phyloP scores from a whole-genome alignment of 2,329 filamentous ascomycete genomes.

The Trichoderma semiorbis region DNA sequence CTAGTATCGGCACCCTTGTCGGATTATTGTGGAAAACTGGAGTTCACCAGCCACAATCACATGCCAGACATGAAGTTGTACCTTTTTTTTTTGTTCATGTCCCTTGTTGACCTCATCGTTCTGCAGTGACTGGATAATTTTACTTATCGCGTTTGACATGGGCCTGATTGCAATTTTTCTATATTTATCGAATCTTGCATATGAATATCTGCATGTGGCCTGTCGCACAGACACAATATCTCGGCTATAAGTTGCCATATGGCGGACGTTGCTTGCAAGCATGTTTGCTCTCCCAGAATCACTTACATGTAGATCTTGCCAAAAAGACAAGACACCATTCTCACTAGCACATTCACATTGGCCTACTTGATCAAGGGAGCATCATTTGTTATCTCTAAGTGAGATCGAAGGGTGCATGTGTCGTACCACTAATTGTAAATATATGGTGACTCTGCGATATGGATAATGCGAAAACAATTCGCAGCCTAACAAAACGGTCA shows the following conservation, averaged over 20 bases:
- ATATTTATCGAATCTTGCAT: background rate
- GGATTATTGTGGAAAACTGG: slow-evolving; percentile 8
- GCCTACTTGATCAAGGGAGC: background rate
- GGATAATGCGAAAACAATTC: background rate
- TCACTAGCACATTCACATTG: too few species aligned
- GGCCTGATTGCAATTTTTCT: background rate
- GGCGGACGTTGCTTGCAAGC: background rate
- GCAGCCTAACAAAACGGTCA: background rate
- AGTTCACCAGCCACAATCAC: slow-evolving; percentile 32
- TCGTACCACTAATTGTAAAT: background rate
- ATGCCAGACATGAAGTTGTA: slow-evolving; percentile 24
- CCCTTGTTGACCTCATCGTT: background rate
- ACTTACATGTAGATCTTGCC: background rate
- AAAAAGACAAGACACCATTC: background rate
- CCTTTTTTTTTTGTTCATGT: background rate
- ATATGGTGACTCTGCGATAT: background rate
- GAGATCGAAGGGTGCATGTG: background rate
- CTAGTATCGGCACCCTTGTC: slow-evolving; percentile 4
- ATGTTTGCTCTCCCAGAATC: background rate
- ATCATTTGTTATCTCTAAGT: background rate
- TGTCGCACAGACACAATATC: background rate
- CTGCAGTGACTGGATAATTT: background rate
- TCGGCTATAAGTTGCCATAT: background rate
- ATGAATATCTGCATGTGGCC: background rate
- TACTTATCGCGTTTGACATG: background rate